phyloP scores from a whole-genome alignment of 73 alveolate genomes.

The Durusdinium trenchii region DNA sequence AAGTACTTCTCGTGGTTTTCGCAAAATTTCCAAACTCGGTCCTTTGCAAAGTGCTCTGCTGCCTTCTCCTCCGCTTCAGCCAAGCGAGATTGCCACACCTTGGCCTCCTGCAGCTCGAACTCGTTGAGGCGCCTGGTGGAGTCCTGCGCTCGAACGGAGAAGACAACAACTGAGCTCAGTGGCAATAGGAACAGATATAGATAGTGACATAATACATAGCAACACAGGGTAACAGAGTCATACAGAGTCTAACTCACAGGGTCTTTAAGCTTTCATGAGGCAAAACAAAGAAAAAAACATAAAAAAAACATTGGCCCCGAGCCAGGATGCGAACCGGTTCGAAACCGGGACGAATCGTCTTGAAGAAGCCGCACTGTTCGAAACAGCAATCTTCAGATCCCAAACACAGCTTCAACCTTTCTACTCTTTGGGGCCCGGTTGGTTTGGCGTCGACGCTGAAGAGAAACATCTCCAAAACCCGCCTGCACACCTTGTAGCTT shows the following conservation, averaged over 20 bases:
- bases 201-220: too few relatives aligned
- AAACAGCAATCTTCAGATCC: neutral
- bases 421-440: neutral
- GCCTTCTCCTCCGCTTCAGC: neutral
- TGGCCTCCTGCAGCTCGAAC: constrained; percentile 3
- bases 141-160: neutral
- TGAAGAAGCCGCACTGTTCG: neutral
- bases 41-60: constrained; percentile 29
- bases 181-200: too few relatives aligned
- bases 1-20: neutral
- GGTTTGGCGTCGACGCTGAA: too few relatives aligned
- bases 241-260: too few relatives aligned
- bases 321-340: too few relatives aligned
- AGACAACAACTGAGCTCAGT: too few relatives aligned
- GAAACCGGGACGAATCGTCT: too few relatives aligned
- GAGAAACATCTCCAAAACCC: neutral
- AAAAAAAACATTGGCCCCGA: too few relatives aligned
- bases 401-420: too few relatives aligned
- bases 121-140: neutral
- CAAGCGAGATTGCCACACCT: neutral
- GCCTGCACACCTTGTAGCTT: constrained; percentile 24
- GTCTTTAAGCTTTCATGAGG: too few relatives aligned
- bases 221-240: too few relatives aligned
- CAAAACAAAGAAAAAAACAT: too few relatives aligned
- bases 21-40: neutral